Evolutionary conservation across 2,329 filamentous ascomycete species (phyloP).

Genomic region (Myriosclerotinia scirpicola): DNA sequence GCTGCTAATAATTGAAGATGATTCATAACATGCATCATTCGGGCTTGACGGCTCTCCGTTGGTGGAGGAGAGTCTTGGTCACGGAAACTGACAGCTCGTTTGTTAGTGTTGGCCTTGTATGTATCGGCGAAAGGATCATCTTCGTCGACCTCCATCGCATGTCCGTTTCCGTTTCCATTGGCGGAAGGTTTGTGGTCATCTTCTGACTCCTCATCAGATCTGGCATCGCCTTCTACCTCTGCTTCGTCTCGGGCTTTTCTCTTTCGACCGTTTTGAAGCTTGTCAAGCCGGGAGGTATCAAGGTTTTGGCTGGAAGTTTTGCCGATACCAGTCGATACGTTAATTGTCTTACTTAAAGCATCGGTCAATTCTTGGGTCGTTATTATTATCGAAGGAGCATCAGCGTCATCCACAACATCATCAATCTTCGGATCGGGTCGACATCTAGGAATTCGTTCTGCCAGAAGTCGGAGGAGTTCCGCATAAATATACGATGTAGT

Average conservation of each 20-base stretch:
- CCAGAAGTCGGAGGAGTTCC: constrained; percentile 68
- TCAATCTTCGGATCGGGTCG: constrained; percentile 56
- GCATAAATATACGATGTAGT: constrained; percentile 78
- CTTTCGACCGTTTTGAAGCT: constrained; percentile 43
- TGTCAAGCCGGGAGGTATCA: constrained; percentile 50
- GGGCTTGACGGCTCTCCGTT: constrained; percentile 40
- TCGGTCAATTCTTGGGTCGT: constrained; percentile 58
- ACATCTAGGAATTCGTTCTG: constrained; percentile 67
- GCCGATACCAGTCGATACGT: constrained; percentile 58
- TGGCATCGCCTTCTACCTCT: constrained; percentile 31
- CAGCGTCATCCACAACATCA: constrained; percentile 41
- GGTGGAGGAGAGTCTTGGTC: constrained; percentile 41
- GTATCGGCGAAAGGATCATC: constrained; percentile 31
- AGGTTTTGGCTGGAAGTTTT: constrained; percentile 51
- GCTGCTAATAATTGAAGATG: constrained; percentile 73
- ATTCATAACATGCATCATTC: constrained; percentile 62
- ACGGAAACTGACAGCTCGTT: constrained; percentile 51
- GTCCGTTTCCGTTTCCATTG: constrained; percentile 28
- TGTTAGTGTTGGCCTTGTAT: constrained; percentile 16
- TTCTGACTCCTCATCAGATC: constrained; percentile 33
- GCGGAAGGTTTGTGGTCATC: constrained; percentile 26
- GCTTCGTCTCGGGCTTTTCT: constrained; percentile 35
- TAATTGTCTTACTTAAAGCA: constrained; percentile 52
- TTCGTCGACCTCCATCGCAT: constrained; percentile 25
- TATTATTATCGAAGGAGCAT: constrained; percentile 44